Percentiles rank a stretch among this genome's conserved stretches.
These are phyloP conservation scores for Sideroxylon spinosum DNA, from an alignment of 179 eudicot species.

Conservation along the genomic window DNA sequence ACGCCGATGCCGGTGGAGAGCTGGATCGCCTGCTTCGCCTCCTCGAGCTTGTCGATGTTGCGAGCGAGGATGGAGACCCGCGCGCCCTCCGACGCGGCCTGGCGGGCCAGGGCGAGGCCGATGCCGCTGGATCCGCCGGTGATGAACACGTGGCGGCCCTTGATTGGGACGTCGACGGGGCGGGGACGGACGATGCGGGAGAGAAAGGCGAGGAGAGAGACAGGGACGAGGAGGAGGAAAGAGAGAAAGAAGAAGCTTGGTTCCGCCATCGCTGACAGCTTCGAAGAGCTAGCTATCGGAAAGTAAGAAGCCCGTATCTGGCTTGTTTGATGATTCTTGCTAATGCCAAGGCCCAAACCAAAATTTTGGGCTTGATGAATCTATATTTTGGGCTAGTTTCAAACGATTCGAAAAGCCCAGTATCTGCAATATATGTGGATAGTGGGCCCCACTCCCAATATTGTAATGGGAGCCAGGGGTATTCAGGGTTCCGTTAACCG, in stretches of 20 bases:
- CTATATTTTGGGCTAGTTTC: no score
- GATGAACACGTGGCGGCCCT: slow-evolving; percentile 80
- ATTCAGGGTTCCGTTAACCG: no score
- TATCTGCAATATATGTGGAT: no score
- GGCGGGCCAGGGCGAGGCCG: slow-evolving; percentile 76
- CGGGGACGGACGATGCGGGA: slow-evolving; percentile 62
- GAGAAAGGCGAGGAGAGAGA: slow-evolving; percentile 55
- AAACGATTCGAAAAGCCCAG: no score
- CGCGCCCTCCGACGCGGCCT: slow-evolving; percentile 59
- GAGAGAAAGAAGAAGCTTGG: slow-evolving; percentile 23
- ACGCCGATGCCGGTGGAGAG: slow-evolving; percentile 64
- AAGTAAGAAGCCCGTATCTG: no score
- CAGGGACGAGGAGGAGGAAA: slow-evolving; percentile 40
- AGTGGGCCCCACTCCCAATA: no score
- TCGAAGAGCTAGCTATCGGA: no score
- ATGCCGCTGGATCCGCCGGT: slow-evolving; percentile 98
- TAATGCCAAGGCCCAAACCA: no score
- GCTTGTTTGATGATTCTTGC: no score
- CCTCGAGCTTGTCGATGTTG: slow-evolving; percentile 36
- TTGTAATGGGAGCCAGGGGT: no score
- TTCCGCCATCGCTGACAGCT: slow-evolving; percentile 24
- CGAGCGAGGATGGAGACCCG: slow-evolving; percentile 80
- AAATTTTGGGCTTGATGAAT: no score
- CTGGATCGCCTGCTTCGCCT: slow-evolving; percentile 43
- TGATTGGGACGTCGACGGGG: slow-evolving; percentile 57